phyloP scores from a whole-genome alignment of 345 rosid genomes.

The Corchorus olitorius region DNA sequence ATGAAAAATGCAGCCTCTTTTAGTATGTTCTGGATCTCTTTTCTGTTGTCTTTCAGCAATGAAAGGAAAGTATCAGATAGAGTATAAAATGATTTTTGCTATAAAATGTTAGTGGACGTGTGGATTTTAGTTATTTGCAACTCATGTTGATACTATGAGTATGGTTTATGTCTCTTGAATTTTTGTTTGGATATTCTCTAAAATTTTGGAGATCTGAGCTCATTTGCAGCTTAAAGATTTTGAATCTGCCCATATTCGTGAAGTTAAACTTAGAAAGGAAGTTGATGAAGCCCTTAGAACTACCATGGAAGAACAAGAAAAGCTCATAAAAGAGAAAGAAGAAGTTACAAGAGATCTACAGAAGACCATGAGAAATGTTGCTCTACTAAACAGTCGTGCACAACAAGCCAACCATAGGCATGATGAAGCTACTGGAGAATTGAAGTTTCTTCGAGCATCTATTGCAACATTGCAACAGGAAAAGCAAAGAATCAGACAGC shows the following conservation, averaged over 20 bases:
- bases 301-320: slow-evolving; percentile 39
- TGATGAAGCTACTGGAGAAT: slow-evolving; percentile 56
- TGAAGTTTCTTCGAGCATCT: slow-evolving; percentile 48
- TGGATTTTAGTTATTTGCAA: background rate
- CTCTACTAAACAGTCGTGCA: slow-evolving; percentile 55
- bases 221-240: slow-evolving; percentile 46
- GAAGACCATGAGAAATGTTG: slow-evolving; percentile 54
- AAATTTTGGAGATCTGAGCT: background rate
- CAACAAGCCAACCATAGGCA: slow-evolving; percentile 48
- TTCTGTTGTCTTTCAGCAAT: background rate
- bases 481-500: slow-evolving; percentile 57
- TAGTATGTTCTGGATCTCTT: slow-evolving; percentile 1
- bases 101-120: background rate
- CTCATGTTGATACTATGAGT: background rate
- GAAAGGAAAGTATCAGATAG: background rate
- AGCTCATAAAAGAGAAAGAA: slow-evolving; percentile 51
- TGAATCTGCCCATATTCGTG: slow-evolving; percentile 45
- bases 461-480: slow-evolving; percentile 56
- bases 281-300: slow-evolving; percentile 49
- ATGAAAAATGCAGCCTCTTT: background rate
- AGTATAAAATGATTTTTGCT: background rate
- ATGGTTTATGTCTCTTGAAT: background rate
- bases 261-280: slow-evolving; percentile 46
- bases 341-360: slow-evolving; percentile 44
- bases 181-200: background rate